Conservation (phyloP, 2,329 filamentous ascomycete species). For the Epichloe hybrida region DNA sequence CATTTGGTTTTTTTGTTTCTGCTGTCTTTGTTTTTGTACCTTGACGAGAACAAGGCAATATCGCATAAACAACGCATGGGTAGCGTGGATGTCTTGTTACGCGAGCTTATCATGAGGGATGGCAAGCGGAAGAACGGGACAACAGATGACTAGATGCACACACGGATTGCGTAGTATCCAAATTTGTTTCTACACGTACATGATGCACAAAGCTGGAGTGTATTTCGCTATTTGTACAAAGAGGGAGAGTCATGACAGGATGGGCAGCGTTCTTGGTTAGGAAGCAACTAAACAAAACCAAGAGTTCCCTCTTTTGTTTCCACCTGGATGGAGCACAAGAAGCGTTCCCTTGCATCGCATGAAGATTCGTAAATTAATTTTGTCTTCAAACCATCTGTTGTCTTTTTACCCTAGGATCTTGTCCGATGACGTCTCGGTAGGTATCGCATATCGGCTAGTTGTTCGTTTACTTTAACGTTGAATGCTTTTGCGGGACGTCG, state of each 20-base stretch:
- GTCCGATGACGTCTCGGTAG: neutral
- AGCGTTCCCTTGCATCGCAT: neutral
- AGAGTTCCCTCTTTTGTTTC: neutral
- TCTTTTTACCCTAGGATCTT: neutral
- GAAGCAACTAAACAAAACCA: neutral
- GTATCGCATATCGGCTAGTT: neutral
- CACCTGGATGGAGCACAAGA: neutral
- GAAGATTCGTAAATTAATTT: neutral
- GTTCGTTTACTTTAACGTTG: conserved; percentile 19
- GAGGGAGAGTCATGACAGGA: neutral
- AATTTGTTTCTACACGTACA: neutral
- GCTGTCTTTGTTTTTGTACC: neutral
- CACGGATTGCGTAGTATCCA: neutral
- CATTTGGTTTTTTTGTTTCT: neutral
- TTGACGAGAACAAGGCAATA: neutral
- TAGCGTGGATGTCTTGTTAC: neutral
- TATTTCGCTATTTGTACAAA: conserved; percentile 1
- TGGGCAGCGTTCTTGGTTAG: neutral
- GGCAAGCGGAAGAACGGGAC: neutral
- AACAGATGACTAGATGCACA: neutral
- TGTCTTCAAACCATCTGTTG: neutral
- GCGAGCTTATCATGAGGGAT: neutral
- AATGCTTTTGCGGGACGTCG: conserved; percentile 46
- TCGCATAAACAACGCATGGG: conserved; percentile 4
- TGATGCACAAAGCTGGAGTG: neutral